phyloP scores from a whole-genome alignment of 768 basidiomycete genomes.

The Leccinum obscurum region DNA sequence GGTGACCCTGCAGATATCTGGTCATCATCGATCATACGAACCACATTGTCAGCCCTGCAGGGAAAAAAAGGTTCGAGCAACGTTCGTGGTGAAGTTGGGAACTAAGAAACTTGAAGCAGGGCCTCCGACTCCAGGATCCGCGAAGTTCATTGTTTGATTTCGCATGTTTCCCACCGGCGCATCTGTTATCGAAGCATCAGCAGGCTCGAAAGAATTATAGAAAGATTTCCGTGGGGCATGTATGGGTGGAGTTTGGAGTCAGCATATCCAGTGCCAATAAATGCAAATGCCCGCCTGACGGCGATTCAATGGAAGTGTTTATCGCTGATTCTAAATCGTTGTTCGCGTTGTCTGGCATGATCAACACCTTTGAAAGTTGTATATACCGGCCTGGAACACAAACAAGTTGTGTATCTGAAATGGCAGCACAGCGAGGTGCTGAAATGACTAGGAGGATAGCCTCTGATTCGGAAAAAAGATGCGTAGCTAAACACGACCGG shows the following conservation, averaged over 20 bases:
- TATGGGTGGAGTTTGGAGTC: neutral
- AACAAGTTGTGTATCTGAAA: too few species aligned
- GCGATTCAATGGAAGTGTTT: too few species aligned
- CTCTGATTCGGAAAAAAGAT: neutral
- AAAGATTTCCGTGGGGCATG: neutral
- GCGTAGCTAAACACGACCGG: neutral
- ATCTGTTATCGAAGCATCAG: neutral
- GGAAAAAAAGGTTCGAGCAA: too few species aligned
- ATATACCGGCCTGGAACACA: too few species aligned
- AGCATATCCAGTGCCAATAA: too few species aligned
- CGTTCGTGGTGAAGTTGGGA: neutral
- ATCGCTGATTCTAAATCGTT: neutral
- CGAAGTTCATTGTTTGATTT: neutral
- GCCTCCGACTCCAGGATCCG: neutral
- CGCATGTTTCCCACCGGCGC: neutral
- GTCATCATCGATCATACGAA: too few species aligned
- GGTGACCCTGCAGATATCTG: too few species aligned
- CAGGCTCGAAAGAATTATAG: neutral
- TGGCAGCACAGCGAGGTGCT: neutral
- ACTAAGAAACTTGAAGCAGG: neutral
- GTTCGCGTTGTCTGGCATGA: neutral
- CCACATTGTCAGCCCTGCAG: too few species aligned
- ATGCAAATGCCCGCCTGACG: too few species aligned
- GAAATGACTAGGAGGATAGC: neutral
- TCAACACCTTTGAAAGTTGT: neutral